Evolutionary conservation across 164 flowering plant genomes (phyloP), one percentile per base, ranked within the genome.

Genomic region (Stephania yunnanensis): DNA sequence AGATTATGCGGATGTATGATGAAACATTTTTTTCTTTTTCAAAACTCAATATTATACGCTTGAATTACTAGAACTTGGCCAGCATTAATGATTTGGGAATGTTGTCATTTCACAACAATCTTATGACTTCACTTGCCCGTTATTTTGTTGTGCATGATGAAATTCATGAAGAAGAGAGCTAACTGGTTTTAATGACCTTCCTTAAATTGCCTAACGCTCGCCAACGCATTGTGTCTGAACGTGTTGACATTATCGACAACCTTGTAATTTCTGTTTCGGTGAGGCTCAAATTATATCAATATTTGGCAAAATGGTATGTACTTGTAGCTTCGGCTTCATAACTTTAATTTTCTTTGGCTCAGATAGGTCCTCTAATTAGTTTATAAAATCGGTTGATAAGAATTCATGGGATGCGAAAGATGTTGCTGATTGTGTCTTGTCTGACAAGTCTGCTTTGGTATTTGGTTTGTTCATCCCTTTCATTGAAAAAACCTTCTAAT

Each of bases 211-310:
- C 99, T 85, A 89, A 95, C 89, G 99, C 98, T 69, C 91, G 96
- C 19, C 90, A 90, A 65, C 92, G 99, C 66, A 95, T 95, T 81
- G 99, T 95, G 72, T 95, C 99, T 50, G 99, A 95, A 83, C 93
- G 97, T 71, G 95, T 93, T 76, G 99, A 95, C 84, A 65, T 95
- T 66, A 80, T 92, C 50, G 91, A 95, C 75, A 95, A 95, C 77
- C 89, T 95, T 75, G 83, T 95, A 66, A 87, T 95, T 75, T 95
- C 98, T 75, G 89, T 95, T 82, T 75, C 96, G 90, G 99, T 95
- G 87, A 87, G 68, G 1, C 45, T 73, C 20, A 50, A 65, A 74
- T 75, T 63, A 44, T 71, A 29, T 73, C 71, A 64, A 65, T 80
- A 9, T 12, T 64, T 15, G 11, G 68, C 46, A 22, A 17, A 64